Evolutionary conservation across 208 protist species (phyloP), one percentile per base, ranked within the genome.

Genomic region (Wallacemonas collosoma): DNA sequence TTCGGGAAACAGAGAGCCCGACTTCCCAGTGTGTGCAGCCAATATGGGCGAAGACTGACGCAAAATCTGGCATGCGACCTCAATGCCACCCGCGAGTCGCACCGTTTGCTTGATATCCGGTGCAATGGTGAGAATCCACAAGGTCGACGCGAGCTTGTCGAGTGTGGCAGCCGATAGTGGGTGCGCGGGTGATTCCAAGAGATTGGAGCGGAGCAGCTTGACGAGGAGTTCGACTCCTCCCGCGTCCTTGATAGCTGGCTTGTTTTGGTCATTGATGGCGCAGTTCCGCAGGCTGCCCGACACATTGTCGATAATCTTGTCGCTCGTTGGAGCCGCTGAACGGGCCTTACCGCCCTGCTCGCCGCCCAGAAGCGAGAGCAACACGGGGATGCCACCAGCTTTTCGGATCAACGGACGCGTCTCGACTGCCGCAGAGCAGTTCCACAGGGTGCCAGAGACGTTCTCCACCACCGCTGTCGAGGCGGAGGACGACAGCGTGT

Each of bases 231-330:
- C 87, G 11, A 98, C 82, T 2, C 94, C 91, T 57, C 91, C 86
- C 14, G 89, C 87, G 41, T 98, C 91, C 50, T 82, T 81, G 63
- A 97, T 89, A 17, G 82, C 88, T 14, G 87, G 81, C 68, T 97
- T 98, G 72, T 95, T 97, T 73, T 95, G 88, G 71, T 98, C 95
- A 66, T 97, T 96, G 61, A 97, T 93, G 69, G 88, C 92, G 82
- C 93, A 97, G 79, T 98, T 98, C 41, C 95, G 89, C 40, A 98
- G 72, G 54, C 86, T 94, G 38, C 93, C 93, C 2, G 89, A 87
- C 26, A 92, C 86, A 76, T 98, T 98, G 70, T 98, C 93, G 39
- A 93, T 72, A 58, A 97, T 90, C 56, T 95, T 95, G 44, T 94
- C 88, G 72, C 82, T 94, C 14, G 69, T 69, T 3, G 45, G 45